A percentile compares a stretch with the other conserved stretches of the same genome.
Conservation (phyloP, 306 rosid species). For the Boehmeria nivea region DNA sequence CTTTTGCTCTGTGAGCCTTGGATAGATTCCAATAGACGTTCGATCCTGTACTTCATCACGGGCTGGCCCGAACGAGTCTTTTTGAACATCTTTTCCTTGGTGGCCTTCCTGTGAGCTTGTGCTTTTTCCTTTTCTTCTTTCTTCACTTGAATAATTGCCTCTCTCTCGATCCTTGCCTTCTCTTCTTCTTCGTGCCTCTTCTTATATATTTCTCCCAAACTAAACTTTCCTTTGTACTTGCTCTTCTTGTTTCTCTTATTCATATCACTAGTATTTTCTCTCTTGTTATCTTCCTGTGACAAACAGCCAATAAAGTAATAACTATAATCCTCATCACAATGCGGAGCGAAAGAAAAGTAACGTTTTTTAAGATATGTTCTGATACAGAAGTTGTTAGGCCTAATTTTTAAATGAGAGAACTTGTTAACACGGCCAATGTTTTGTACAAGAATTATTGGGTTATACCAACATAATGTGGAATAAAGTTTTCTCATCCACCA, state of each 20-base stretch:
- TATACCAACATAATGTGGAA: no score
- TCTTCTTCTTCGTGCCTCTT: conserved; percentile 55
- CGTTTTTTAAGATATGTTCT: no score
- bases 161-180: conserved; percentile 60
- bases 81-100: conserved; percentile 57
- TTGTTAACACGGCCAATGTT: no score
- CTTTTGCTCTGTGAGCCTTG: conserved; percentile 35
- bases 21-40: conserved; percentile 71
- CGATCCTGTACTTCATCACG: conserved; percentile 72
- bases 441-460: no score
- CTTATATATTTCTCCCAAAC: conserved; percentile 46
- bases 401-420: no score
- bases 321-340: no score
- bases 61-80: conserved; percentile 79
- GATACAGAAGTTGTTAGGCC: no score
- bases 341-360: no score
- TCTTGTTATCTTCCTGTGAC: conserved; percentile 42
- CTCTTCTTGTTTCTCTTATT: conserved; percentile 25
- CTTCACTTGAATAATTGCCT: conserved; percentile 38
- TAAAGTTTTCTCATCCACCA: no score
- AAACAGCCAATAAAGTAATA: conserved; percentile 1
- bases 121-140: conserved; percentile 54
- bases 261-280: conserved; percentile 15
- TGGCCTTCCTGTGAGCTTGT: conserved; percentile 51
- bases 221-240: conserved; percentile 27